A percentile compares a stretch with the other conserved stretches of the same genome.
Conservation (phyloP, 2,329 filamentous ascomycete genomes). For the Bertia moriformis region DNA sequence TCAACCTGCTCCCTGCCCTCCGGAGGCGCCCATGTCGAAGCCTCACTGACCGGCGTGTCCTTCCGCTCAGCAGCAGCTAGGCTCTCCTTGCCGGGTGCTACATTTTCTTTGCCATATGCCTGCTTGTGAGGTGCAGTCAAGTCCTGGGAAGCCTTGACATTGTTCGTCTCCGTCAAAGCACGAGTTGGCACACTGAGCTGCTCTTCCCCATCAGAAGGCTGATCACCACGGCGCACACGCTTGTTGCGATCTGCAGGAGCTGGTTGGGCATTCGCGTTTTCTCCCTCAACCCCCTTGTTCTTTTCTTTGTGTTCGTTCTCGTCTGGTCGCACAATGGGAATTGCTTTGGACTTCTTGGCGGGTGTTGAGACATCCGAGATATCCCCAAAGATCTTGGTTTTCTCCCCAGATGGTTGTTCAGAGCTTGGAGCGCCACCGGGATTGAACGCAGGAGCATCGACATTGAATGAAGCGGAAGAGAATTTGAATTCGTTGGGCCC, state of each 20-base stretch:
- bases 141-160: neutral
- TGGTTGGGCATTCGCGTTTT: neutral
- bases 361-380: neutral
- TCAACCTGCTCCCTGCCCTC: neutral
- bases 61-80: neutral
- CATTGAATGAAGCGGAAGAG: neutral
- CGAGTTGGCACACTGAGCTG: neutral
- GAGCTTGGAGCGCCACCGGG: neutral
- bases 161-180: neutral
- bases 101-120: neutral
- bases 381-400: conserved; percentile 1
- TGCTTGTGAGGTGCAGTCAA: neutral
- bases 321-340: conserved; percentile 1
- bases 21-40: neutral
- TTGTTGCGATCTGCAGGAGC: neutral
- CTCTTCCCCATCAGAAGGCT: neutral
- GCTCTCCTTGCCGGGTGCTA: neutral
- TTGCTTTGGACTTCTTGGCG: conserved; percentile 1
- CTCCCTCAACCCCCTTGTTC: neutral
- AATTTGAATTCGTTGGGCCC: conserved; percentile 1
- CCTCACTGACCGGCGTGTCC: neutral
- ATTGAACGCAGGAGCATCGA: neutral
- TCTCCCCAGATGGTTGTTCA: neutral
- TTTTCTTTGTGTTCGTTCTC: neutral
- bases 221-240: neutral